Conservation (phyloP, 2,329 filamentous ascomycete genomes). For the Pleoardoris graminearum region DNA sequence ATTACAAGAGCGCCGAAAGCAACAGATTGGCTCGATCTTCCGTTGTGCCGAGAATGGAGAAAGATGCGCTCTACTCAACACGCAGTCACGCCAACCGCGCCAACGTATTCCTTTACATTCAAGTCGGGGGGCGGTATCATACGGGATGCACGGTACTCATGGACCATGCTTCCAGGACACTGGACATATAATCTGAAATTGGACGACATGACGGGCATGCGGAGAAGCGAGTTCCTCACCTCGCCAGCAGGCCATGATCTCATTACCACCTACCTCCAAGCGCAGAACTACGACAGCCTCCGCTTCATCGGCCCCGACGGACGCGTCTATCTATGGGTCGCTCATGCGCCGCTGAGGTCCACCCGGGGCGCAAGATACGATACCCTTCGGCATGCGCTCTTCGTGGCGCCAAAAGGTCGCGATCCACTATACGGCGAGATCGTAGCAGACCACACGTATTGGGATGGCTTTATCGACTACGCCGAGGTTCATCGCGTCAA, state of each 20-base stretch:
- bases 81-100: constrained; percentile 13
- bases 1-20: constrained; percentile 14
- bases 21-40: constrained; percentile 32
- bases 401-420: constrained; percentile 22
- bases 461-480: constrained; percentile 33
- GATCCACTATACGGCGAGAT: constrained; percentile 40
- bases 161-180: constrained; percentile 28
- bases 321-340: constrained; percentile 36
- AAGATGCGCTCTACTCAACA: constrained; percentile 22
- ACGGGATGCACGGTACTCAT: constrained; percentile 30
- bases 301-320: constrained; percentile 36
- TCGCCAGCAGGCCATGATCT: constrained; percentile 23
- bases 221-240: constrained; percentile 31
- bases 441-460: constrained; percentile 42
- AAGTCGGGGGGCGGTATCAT: constrained; percentile 29
- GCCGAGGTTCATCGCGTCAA: constrained; percentile 20
- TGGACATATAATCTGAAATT: constrained; percentile 37
- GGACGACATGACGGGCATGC: constrained; percentile 24
- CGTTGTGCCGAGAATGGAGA: constrained; percentile 27
- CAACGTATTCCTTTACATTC: constrained; percentile 30
- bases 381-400: constrained; percentile 38
- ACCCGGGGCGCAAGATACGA: constrained; percentile 33
- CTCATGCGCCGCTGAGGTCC: constrained; percentile 29
- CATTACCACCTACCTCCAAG: constrained; percentile 37
- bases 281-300: constrained; percentile 36